phyloP scores from a whole-genome alignment of 129 eudicot species.

The Ambrosia trifida region DNA sequence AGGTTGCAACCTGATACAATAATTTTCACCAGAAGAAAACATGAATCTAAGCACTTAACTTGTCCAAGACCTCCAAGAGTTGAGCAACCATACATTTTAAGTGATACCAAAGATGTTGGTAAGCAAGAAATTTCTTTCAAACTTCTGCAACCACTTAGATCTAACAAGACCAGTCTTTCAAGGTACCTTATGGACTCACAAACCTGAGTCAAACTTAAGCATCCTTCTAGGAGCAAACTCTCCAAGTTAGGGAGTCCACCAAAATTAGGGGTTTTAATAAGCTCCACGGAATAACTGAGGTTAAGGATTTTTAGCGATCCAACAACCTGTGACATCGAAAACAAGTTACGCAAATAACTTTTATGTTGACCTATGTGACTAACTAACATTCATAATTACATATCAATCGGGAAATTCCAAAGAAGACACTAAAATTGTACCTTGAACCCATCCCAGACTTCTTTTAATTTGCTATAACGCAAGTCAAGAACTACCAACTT shows the following conservation, averaged over 20 bases:
- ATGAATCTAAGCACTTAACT: not conserved
- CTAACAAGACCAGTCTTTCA: not conserved
- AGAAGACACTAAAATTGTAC: not conserved
- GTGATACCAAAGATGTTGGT: not conserved
- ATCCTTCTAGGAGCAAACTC: conserved; percentile 1
- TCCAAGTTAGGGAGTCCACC: not conserved
- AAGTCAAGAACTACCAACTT: conserved; percentile 7
- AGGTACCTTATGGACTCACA: not conserved
- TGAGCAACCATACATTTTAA: conserved; percentile 13
- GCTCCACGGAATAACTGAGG: not conserved
- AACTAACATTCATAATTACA: not conserved
- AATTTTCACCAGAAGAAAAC: not conserved
- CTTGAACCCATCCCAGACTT: no score
- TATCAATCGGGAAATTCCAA: not conserved
- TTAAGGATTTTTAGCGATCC: not conserved
- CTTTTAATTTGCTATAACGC: no score
- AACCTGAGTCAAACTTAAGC: not conserved
- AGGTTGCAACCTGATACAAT: not conserved
- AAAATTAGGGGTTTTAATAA: conserved; percentile 8
- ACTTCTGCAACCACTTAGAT: conserved; percentile 9
- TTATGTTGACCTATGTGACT: not conserved
- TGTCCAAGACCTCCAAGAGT: not conserved
- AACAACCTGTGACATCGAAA: not conserved
- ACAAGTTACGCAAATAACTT: not conserved
- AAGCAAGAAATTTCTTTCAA: not conserved